phyloP scores from a whole-genome alignment of 169 alveolate species.

The Fabrea salina region DNA sequence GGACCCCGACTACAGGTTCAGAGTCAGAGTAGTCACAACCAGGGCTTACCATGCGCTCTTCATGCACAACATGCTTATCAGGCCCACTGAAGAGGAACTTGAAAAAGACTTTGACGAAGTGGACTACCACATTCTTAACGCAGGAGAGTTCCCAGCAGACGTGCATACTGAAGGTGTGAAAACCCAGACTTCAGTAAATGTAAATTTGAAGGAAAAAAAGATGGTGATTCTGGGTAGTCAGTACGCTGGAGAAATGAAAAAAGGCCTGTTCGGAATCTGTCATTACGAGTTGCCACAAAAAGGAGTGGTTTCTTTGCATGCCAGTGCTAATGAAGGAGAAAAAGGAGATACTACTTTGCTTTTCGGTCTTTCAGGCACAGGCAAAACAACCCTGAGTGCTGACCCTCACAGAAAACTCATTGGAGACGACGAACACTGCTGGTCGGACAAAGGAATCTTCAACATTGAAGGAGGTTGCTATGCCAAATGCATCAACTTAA shows the following conservation, averaged over 20 bases:
- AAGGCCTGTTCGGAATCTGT: constrained; percentile 91
- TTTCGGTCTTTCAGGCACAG: constrained; percentile 98
- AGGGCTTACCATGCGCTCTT: constrained; percentile 97
- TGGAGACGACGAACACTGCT: constrained; percentile 98
- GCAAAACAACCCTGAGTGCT: constrained; percentile 96
- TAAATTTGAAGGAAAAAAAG: constrained; percentile 87
- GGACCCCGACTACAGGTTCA: constrained; percentile 91
- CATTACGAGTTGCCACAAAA: constrained; percentile 91
- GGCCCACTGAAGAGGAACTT: constrained; percentile 85
- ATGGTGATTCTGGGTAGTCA: constrained; percentile 94
- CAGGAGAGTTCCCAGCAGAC: constrained; percentile 93
- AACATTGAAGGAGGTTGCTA: constrained; percentile 98
- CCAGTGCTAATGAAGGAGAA: constrained; percentile 93
- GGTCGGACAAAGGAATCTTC: constrained; percentile 95
- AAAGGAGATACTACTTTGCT: constrained; percentile 92
- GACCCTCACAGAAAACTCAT: constrained; percentile 91
- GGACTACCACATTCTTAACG: constrained; percentile 91
- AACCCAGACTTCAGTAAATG: constrained; percentile 88
- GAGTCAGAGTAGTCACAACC: constrained; percentile 60
- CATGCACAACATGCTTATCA: constrained; percentile 95
- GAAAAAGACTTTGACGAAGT: constrained; percentile 69
- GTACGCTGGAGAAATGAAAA: constrained; percentile 98
- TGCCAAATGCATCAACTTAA: constrained; percentile 90
- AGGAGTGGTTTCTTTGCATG: constrained; percentile 93
- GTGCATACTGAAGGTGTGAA: constrained; percentile 85